A percentile compares a stretch with the other conserved stretches of the same genome.
phyloP scores from a whole-genome alignment of 495 filamentous ascomycete genomes.

The Penicillium dipodomyicola region DNA sequence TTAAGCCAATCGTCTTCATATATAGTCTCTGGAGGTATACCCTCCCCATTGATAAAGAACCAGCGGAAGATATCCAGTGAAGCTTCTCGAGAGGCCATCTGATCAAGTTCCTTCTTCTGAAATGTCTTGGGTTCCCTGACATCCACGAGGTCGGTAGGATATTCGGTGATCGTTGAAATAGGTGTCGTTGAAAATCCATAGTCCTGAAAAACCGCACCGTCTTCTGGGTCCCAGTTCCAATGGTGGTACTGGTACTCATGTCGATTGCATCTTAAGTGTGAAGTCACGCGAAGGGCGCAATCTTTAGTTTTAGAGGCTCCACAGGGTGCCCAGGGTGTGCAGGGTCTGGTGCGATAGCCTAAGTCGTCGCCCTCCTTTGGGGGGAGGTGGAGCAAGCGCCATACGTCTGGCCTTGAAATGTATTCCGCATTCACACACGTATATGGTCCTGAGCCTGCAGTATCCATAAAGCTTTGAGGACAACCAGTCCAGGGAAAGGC shows the following conservation, averaged over 20 bases:
- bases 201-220: constrained; percentile 8
- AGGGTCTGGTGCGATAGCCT: neutral
- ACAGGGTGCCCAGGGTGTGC: constrained; percentile 18
- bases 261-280: constrained; percentile 9
- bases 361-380: constrained; percentile 11
- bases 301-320: neutral
- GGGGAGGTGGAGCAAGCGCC: constrained; percentile 19
- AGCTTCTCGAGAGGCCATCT: constrained; percentile 13
- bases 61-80: constrained; percentile 18
- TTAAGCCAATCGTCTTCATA: constrained; percentile 18
- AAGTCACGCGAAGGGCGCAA: constrained; percentile 12
- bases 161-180: neutral
- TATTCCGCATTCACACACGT: neutral
- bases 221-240: constrained; percentile 14
- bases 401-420: constrained; percentile 16
- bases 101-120: constrained; percentile 8
- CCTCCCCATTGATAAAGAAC: constrained; percentile 16
- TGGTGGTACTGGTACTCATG: constrained; percentile 13
- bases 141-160: neutral
- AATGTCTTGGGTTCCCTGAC: neutral
- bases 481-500: constrained; percentile 21
- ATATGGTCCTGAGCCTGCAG: constrained; percentile 20
- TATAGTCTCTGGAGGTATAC: constrained; percentile 13
- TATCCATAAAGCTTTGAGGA: constrained; percentile 23
- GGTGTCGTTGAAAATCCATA: constrained; percentile 10